Conservation (phyloP, 2,329 filamentous ascomycete species). For the Mollisia scopiformis region DNA sequence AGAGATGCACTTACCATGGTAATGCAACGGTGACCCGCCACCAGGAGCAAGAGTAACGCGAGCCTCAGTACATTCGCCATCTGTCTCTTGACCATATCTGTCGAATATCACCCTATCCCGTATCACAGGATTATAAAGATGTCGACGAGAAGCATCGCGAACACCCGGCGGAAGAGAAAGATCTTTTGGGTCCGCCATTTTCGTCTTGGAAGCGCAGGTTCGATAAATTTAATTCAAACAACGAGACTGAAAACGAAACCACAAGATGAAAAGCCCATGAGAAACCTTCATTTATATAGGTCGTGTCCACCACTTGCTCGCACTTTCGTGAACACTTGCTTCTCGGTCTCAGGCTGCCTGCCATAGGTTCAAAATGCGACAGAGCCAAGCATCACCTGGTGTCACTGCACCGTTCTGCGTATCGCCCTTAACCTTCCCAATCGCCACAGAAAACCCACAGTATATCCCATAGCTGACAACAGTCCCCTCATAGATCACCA, state of each 20-base stretch:
- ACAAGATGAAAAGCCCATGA: no score
- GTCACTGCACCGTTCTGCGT: no score
- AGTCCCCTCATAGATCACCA: not conserved
- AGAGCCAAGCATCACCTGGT: no score
- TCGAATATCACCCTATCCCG: conserved; percentile 6
- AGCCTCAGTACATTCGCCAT: conserved; percentile 6
- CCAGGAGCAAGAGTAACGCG: not conserved
- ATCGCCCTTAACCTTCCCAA: no score
- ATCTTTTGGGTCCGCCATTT: not conserved
- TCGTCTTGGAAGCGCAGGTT: no score
- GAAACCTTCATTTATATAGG: no score
- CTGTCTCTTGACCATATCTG: conserved; percentile 11
- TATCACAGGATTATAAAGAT: conserved; percentile 6
- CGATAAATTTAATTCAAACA: no score
- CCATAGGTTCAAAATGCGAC: no score
- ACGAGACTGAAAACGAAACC: not conserved
- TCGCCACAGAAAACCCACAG: not conserved
- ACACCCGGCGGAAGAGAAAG: conserved; percentile 3
- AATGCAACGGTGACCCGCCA: conserved; percentile 10
- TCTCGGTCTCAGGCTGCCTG: no score
- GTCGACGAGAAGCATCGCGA: conserved; percentile 1
- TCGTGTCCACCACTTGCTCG: no score
- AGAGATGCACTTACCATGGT: not conserved
- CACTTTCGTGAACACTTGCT: no score
- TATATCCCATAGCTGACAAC: not conserved